A percentile compares a stretch with the other conserved stretches of the same genome.
Conservation (phyloP, 108 stramenopile species). For the Nitzschia sp. region DNA sequence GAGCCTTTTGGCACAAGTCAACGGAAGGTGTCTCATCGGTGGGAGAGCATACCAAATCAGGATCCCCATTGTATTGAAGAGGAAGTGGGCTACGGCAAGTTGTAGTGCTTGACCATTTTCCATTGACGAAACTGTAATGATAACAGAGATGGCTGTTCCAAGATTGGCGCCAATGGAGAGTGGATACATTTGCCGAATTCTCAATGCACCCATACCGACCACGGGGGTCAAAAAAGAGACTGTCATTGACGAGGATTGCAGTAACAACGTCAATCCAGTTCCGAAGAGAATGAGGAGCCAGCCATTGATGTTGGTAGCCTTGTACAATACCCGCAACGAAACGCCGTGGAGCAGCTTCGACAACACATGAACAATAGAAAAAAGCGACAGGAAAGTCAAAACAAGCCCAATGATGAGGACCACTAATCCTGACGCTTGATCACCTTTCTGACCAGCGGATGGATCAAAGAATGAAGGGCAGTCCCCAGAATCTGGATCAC, state of each 20-base stretch:
- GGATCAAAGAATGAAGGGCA: conserved; percentile 80
- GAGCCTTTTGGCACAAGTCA: conserved; percentile 57
- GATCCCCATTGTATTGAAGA: conserved; percentile 84
- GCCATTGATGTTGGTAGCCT: conserved; percentile 84
- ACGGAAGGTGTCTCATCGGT: conserved; percentile 67
- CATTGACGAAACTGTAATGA: conserved; percentile 53
- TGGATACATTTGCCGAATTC: conserved; percentile 78
- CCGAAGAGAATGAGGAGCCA: conserved; percentile 74
- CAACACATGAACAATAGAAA: conserved; percentile 73
- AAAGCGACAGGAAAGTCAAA: conserved; percentile 66
- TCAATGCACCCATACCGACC: conserved; percentile 75
- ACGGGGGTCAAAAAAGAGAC: conserved; percentile 82
- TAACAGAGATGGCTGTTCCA: conserved; percentile 78
- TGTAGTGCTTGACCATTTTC: conserved; percentile 55
- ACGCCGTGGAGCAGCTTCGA: conserved; percentile 66
- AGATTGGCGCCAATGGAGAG: conserved; percentile 88
- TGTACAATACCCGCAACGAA: conserved; percentile 72
- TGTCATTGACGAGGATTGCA: conserved; percentile 82
- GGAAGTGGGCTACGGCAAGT: conserved; percentile 76
- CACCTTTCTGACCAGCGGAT: conserved; percentile 57
- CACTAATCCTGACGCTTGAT: conserved; percentile 65
- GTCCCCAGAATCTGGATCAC: conserved; percentile 42
- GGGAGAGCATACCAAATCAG: conserved; percentile 84
- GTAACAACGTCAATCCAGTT: conserved; percentile 69
- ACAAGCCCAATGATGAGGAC: conserved; percentile 64